phyloP scores from a whole-genome alignment of 495 filamentous ascomycete genomes.

The Annulohypoxylon nitens region DNA sequence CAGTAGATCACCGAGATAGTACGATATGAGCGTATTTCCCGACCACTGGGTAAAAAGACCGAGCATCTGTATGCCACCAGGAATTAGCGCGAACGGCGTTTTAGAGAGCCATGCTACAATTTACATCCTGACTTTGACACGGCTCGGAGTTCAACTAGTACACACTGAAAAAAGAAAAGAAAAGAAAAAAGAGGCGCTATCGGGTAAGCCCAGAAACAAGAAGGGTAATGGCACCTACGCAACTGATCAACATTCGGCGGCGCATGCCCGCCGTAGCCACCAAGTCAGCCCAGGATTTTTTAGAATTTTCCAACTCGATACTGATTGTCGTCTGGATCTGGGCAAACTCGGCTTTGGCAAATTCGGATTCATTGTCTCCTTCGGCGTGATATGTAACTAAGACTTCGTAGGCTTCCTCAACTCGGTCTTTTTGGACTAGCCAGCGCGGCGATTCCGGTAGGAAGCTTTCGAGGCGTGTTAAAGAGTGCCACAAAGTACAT shows the following conservation, averaged over 20 bases:
- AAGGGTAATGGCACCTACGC: slow-evolving; percentile 31
- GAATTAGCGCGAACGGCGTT: neutral
- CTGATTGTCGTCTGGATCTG: slow-evolving; percentile 67
- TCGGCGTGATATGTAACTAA: slow-evolving; percentile 71
- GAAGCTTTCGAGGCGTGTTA: slow-evolving; percentile 57
- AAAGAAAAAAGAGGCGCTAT: too few species aligned
- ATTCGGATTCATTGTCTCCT: slow-evolving; percentile 62
- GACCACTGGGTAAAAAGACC: slow-evolving; percentile 67
- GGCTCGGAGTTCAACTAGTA: neutral
- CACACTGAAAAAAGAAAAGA: neutral
- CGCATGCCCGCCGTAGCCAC: slow-evolving; percentile 61
- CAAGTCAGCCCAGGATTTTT: slow-evolving; percentile 64
- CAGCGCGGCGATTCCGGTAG: slow-evolving; percentile 68
- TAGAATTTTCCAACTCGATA: slow-evolving; percentile 61
- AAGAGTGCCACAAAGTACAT: neutral
- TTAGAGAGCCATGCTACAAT: neutral
- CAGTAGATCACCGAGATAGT: slow-evolving; percentile 68
- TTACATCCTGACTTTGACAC: neutral
- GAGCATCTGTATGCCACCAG: slow-evolving; percentile 49
- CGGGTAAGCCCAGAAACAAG: neutral
- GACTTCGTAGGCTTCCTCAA: slow-evolving; percentile 66
- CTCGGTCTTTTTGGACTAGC: slow-evolving; percentile 64
- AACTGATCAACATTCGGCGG: slow-evolving; percentile 63
- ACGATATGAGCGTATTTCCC: slow-evolving; percentile 67
- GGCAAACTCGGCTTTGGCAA: slow-evolving; percentile 65